Evolutionary conservation across 176 grass and related monocot species (phyloP).

Genomic region (Carex littledalei): DNA sequence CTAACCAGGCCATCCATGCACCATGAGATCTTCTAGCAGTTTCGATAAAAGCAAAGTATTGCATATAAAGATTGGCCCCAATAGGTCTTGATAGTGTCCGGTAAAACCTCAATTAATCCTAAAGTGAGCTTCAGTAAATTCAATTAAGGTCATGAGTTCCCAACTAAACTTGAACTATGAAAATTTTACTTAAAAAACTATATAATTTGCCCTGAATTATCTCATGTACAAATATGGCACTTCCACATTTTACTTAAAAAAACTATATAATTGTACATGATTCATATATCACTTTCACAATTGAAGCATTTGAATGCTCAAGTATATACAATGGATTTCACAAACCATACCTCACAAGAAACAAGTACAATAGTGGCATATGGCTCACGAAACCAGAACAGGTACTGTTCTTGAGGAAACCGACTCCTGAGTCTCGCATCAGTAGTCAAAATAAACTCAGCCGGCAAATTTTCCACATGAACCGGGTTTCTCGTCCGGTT

Average conservation of each 20-base stretch:
- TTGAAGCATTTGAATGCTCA: constrained; percentile 3
- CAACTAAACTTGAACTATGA: not conserved
- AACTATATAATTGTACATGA: not conserved
- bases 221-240: not conserved
- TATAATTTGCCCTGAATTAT: not conserved
- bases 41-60: not conserved
- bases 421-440: constrained; percentile 88
- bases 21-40: not conserved
- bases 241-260: not conserved
- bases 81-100: not conserved
- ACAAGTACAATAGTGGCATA: constrained; percentile 89
- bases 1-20: not conserved
- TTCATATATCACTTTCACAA: not conserved
- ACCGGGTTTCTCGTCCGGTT: constrained; percentile 90
- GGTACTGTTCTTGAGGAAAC: constrained; percentile 89
- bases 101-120: not conserved
- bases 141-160: not conserved
- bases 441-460: constrained; percentile 91
- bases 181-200: not conserved
- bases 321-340: not conserved
- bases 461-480: constrained; percentile 64
- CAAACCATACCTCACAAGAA: constrained; percentile 68
- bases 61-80: not conserved
- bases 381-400: constrained; percentile 93
- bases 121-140: not conserved